These are phyloP conservation scores for Linnemannia elongata DNA, from an alignment of 192 early-diverging fungal species.

Conservation along the genomic window DNA sequence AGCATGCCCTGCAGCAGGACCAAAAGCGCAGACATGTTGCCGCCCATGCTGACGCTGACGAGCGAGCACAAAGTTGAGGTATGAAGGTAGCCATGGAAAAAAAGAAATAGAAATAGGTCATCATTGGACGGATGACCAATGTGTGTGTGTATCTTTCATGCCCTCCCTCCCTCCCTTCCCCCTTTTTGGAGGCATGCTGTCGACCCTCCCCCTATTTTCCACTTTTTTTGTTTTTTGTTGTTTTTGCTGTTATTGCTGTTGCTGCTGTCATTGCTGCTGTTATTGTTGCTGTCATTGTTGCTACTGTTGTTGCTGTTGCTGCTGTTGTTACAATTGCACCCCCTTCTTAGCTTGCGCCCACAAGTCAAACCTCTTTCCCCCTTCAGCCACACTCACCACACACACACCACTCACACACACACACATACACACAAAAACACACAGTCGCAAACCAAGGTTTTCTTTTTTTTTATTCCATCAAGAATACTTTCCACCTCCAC, in stretches of 20 bases:
- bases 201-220: background rate
- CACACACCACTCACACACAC: too few relatives aligned
- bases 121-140: too few relatives aligned
- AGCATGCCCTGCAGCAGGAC: background rate
- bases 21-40: slow-evolving; percentile 11
- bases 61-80: background rate
- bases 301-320: background rate
- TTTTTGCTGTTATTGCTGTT: background rate
- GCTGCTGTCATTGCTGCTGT: background rate
- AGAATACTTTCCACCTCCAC: background rate
- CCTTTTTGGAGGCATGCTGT: background rate
- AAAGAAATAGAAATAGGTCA: too few relatives aligned
- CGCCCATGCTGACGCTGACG: slow-evolving; percentile 5
- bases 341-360: too few relatives aligned
- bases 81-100: background rate
- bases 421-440: too few relatives aligned
- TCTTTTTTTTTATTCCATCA: too few relatives aligned
- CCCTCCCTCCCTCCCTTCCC: too few relatives aligned
- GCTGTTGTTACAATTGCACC: background rate
- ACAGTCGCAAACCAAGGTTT: too few relatives aligned
- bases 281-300: too few relatives aligned
- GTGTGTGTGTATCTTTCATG: too few relatives aligned
- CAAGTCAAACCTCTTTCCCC: too few relatives aligned
- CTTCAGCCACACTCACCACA: too few relatives aligned
- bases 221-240: background rate